A percentile compares a stretch with the other conserved stretches of the same genome.
Evolutionary conservation across 73 alveolate species (phyloP).

Genomic region (Durusdinium trenchii): DNA sequence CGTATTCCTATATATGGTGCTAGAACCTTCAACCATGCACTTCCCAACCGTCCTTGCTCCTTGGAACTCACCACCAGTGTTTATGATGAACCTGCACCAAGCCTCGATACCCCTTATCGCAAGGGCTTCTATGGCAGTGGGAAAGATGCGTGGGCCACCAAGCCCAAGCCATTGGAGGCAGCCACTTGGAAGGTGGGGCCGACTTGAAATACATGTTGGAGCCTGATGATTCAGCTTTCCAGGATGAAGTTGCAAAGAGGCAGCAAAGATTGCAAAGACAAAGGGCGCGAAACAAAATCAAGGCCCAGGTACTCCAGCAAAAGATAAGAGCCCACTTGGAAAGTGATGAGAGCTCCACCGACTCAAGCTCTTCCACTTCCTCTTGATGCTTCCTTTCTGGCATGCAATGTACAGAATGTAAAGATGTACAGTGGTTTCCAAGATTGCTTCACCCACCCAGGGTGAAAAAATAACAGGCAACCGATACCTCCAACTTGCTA

Average conservation of each 20-base stretch:
- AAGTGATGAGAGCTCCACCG: not conserved
- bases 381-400: too few species aligned
- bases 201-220: not conserved
- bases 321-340: not conserved
- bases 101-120: not conserved
- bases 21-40: not conserved
- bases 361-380: not conserved
- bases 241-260: not conserved
- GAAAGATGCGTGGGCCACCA: not conserved
- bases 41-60: not conserved
- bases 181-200: not conserved
- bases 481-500: too few species aligned
- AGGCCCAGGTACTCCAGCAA: not conserved
- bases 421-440: too few species aligned
- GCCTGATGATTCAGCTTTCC: not conserved
- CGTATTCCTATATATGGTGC: not conserved
- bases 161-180: not conserved
- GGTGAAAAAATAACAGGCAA: too few species aligned
- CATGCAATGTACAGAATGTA: too few species aligned
- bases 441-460: too few species aligned
- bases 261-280: not conserved
- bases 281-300: not conserved
- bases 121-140: not conserved
- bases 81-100: not conserved
- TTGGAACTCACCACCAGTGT: not conserved